These are phyloP conservation scores for Lasiodiplodia theobromae DNA, from an alignment of 2,329 filamentous ascomycete genomes.

Conservation along the genomic window DNA sequence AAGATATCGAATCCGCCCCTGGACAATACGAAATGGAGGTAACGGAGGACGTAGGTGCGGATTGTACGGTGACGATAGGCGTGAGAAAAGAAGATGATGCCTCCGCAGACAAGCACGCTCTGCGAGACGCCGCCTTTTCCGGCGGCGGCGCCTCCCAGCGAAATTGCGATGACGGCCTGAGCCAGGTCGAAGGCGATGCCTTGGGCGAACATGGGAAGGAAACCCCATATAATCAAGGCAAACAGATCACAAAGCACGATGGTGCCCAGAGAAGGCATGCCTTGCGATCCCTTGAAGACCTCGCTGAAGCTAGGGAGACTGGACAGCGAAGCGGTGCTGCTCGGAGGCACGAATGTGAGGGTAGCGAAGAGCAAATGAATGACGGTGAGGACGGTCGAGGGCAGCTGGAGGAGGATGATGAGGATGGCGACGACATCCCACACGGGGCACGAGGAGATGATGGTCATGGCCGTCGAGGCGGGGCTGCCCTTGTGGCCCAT, in stretches of 20 bases:
- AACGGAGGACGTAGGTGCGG: constrained; percentile 51
- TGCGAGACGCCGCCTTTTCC: constrained; percentile 72
- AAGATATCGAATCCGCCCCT: constrained; percentile 50
- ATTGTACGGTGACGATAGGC: constrained; percentile 29
- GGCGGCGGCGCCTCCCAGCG: constrained; percentile 80
- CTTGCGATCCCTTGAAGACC: constrained; percentile 86
- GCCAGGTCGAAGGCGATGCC: constrained; percentile 88
- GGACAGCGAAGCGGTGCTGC: constrained; percentile 75
- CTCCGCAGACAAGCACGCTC: constrained; percentile 74
- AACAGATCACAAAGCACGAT: constrained; percentile 84
- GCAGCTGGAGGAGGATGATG: constrained; percentile 92
- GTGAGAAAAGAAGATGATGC: constrained; percentile 66
- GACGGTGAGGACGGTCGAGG: constrained; percentile 83
- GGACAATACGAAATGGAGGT: constrained; percentile 50
- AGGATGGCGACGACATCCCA: constrained; percentile 96
- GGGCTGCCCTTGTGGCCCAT: constrained; percentile 66
- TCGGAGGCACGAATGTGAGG: constrained; percentile 86
- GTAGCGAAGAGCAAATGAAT: constrained; percentile 93
- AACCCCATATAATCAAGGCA: constrained; percentile 84
- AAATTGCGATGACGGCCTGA: constrained; percentile 91
- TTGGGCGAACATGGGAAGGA: constrained; percentile 86
- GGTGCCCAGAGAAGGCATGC: constrained; percentile 84
- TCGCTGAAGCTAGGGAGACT: constrained; percentile 82
- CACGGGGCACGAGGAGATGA: constrained; percentile 87
- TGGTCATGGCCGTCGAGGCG: constrained; percentile 80